Evolutionary conservation across 495 filamentous ascomycete species (phyloP).

Genomic region (Talaromyces proteolyticus): DNA sequence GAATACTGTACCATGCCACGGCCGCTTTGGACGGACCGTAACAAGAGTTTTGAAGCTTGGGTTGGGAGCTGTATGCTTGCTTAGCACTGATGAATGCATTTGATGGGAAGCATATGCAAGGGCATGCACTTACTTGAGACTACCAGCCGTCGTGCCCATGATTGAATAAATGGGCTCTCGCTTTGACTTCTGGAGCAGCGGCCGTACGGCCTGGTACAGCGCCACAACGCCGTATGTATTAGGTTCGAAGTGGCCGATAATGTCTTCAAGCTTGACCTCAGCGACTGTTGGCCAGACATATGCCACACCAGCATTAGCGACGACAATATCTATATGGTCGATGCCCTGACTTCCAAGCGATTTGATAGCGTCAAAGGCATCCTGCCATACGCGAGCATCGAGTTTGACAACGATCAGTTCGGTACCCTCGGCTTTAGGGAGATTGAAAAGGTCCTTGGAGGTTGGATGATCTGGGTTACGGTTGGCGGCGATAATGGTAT

Average conservation of each 20-base stretch:
- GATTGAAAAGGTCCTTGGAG: constrained; percentile 9
- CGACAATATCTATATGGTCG: constrained; percentile 33
- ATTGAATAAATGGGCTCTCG: constrained; percentile 26
- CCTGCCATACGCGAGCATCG: constrained; percentile 22
- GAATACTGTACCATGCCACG: constrained; percentile 27
- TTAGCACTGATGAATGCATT: not conserved
- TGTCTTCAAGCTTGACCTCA: constrained; percentile 17
- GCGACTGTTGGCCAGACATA: constrained; percentile 13
- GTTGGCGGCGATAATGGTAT: constrained; percentile 39
- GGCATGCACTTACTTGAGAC: too few species aligned
- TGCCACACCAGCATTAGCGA: constrained; percentile 45
- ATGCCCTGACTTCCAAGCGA: constrained; percentile 25
- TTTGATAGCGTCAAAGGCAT: constrained; percentile 18
- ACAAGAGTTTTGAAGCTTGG: constrained; percentile 20
- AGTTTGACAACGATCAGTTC: constrained; percentile 34
- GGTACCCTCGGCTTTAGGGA: constrained; percentile 23
- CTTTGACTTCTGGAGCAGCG: constrained; percentile 30
- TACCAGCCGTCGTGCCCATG: constrained; percentile 24
- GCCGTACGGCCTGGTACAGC: constrained; percentile 32
- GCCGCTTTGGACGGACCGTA: constrained; percentile 33
- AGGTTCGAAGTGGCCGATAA: constrained; percentile 28
- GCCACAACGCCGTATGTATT: constrained; percentile 29
- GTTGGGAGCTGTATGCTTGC: constrained; percentile 6
- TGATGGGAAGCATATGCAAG: constrained; percentile 15
- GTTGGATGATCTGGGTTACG: constrained; percentile 25